Conservation (phyloP, 768 basidiomycete genomes). For the Boletus speciosus region DNA sequence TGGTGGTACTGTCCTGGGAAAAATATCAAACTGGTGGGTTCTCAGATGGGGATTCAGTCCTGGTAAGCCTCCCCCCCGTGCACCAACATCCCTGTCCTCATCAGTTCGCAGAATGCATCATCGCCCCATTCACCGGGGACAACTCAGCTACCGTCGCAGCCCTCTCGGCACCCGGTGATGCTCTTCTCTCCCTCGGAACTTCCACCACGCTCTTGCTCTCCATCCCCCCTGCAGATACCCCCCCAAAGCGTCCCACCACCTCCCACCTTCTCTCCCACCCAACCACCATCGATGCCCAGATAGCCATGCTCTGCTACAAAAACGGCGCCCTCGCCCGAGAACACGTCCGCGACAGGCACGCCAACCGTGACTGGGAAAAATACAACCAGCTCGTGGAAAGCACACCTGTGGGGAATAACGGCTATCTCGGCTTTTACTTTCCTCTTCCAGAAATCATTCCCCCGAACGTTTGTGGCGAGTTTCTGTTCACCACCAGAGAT, state of each 20-base stretch:
- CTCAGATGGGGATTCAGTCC: conserved; percentile 6
- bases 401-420: neutral
- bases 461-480: conserved; percentile 3
- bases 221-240: conserved; percentile 3
- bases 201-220: conserved; percentile 7
- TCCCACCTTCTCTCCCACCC: conserved; percentile 8
- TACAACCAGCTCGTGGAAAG: conserved; percentile 2
- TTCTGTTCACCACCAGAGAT: neutral
- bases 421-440: conserved; percentile 5
- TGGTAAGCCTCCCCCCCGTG: neutral
- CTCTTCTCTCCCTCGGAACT: conserved; percentile 4
- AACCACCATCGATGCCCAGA: conserved; percentile 2
- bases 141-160: conserved; percentile 7
- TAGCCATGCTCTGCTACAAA: conserved; percentile 11
- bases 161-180: conserved; percentile 6
- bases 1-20: conserved; percentile 2
- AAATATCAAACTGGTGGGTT: conserved; percentile 3
- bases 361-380: neutral
- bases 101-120: neutral
- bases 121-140: conserved; percentile 9
- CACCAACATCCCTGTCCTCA: neutral
- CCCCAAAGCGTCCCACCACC: conserved; percentile 6
- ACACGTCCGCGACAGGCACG: conserved; percentile 4
- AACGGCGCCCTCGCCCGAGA: conserved; percentile 9
- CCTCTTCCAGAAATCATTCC: conserved; percentile 8